A percentile compares a stretch with the other conserved stretches of the same genome.
phyloP scores from a whole-genome alignment of 2,329 filamentous ascomycete genomes.

The Pseudopyricularia cyperi region DNA sequence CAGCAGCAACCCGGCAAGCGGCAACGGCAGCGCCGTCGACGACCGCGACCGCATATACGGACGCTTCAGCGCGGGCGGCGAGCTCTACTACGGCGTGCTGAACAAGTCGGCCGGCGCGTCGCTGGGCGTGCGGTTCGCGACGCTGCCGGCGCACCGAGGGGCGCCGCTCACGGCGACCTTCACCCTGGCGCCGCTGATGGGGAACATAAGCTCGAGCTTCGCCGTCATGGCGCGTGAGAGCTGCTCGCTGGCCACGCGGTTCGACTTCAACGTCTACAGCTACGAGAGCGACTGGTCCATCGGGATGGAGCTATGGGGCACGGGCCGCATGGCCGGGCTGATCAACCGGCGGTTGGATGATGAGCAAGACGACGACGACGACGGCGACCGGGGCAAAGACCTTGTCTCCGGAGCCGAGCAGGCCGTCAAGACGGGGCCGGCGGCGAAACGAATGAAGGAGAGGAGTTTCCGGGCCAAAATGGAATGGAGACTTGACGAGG shows the following conservation, averaged over 20 bases:
- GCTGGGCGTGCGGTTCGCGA: constrained; percentile 79
- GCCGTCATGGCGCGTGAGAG: constrained; percentile 76
- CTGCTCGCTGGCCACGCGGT: constrained; percentile 74
- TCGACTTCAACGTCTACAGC: constrained; percentile 97
- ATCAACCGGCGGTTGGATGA: constrained; percentile 18
- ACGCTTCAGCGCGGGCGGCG: constrained; percentile 79
- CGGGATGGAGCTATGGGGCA: constrained; percentile 86
- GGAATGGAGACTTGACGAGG: constrained; percentile 31
- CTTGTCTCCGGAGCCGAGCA: too few relatives aligned
- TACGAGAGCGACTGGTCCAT: constrained; percentile 92
- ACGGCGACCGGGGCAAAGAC: too few relatives aligned
- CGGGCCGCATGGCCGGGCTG: constrained; percentile 29
- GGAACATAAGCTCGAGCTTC: constrained; percentile 82
- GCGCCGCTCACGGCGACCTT: constrained; percentile 90
- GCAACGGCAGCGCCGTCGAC: constrained; percentile 4
- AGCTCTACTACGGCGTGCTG: constrained; percentile 88
- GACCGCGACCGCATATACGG: constrained; percentile 56
- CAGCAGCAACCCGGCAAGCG: neutral
- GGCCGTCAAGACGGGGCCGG: constrained; percentile 2
- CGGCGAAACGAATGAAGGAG: constrained; percentile 12
- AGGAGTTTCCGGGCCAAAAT: constrained; percentile 36
- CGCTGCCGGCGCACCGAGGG: constrained; percentile 64
- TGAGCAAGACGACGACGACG: neutral
- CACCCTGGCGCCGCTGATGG: constrained; percentile 88
- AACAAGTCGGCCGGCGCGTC: constrained; percentile 92